These are phyloP conservation scores for Mitragyna speciosa DNA, from an alignment of 257 asterid species.

Conservation along the genomic window DNA sequence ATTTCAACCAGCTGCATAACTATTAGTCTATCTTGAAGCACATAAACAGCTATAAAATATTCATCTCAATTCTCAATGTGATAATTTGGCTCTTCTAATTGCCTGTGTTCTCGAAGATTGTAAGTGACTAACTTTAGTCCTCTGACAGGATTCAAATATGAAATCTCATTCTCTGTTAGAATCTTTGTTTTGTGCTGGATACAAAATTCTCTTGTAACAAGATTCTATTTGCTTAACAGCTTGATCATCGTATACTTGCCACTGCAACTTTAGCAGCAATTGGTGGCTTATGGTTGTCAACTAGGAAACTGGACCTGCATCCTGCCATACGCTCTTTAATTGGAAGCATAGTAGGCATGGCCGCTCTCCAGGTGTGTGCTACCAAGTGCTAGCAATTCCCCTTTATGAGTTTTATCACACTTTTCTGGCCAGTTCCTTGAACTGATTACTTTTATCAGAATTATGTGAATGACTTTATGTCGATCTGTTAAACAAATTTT, in stretches of 20 bases:
- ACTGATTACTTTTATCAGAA: background rate
- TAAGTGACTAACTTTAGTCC: background rate
- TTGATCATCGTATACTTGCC: constrained; percentile 95
- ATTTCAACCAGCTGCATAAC: background rate
- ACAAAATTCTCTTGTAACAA: background rate
- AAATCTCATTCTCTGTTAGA: background rate
- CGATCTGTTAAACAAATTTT: background rate
- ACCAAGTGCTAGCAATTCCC: constrained; percentile 1
- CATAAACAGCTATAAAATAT: background rate
- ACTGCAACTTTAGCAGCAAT: constrained; percentile 71
- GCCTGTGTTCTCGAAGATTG: background rate
- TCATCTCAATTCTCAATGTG: background rate
- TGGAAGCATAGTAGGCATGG: constrained; percentile 82
- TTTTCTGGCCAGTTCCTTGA: background rate
- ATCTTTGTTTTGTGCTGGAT: background rate
- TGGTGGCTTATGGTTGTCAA: constrained; percentile 70
- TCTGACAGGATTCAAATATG: background rate
- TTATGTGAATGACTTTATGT: background rate
- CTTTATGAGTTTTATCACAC: too few species aligned
- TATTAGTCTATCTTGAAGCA: background rate
- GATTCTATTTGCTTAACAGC: constrained; percentile 36
- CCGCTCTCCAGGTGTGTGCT: constrained; percentile 71
- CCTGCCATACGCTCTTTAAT: constrained; percentile 69
- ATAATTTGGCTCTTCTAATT: background rate
- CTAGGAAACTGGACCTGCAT: constrained; percentile 73